A percentile compares a stretch with the other conserved stretches of the same genome.
phyloP scores from a whole-genome alignment of 2,329 filamentous ascomycete species.

The Aspergillus neoniger region DNA sequence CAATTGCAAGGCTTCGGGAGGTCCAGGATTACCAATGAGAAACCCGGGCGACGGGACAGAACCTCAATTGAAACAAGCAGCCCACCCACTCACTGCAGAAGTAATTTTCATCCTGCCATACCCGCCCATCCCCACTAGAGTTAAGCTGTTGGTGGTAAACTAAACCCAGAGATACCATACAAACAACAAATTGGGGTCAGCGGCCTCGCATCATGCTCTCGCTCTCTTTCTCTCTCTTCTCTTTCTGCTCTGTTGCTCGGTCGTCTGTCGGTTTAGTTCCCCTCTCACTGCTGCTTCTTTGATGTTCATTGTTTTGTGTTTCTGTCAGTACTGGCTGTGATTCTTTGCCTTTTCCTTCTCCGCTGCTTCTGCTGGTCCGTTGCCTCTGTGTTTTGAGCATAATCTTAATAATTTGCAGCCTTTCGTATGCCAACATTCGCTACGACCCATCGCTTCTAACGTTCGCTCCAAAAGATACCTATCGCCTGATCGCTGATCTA shows the following conservation, averaged over 20 bases:
- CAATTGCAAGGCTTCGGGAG: neutral
- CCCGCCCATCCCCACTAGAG: slow-evolving; percentile 10
- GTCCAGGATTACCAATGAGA: slow-evolving; percentile 8
- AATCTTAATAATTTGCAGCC: slow-evolving; percentile 13
- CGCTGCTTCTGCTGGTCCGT: slow-evolving; percentile 8
- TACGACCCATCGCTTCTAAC: slow-evolving; percentile 15
- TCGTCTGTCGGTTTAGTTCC: slow-evolving; percentile 13
- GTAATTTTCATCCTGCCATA: slow-evolving; percentile 19
- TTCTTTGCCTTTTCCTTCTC: slow-evolving; percentile 2
- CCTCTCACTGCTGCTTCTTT: slow-evolving; percentile 9
- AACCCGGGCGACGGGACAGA: neutral
- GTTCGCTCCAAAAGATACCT: slow-evolving; percentile 17
- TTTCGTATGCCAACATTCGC: slow-evolving; percentile 14
- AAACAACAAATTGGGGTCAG: slow-evolving; percentile 7
- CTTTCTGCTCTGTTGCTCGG: slow-evolving; percentile 10
- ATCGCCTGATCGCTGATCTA: neutral
- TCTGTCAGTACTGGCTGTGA: neutral
- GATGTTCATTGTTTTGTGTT: neutral
- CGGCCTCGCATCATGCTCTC: slow-evolving; percentile 7
- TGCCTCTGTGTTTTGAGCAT: slow-evolving; percentile 10
- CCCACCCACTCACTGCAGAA: neutral
- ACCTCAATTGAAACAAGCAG: slow-evolving; percentile 8
- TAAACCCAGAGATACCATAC: neutral
- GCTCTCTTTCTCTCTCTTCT: slow-evolving; percentile 13
- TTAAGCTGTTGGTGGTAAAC: slow-evolving; percentile 5